Evolutionary conservation across 495 filamentous ascomycete genomes (phyloP).

Genomic region (Aspergillus campestris): DNA sequence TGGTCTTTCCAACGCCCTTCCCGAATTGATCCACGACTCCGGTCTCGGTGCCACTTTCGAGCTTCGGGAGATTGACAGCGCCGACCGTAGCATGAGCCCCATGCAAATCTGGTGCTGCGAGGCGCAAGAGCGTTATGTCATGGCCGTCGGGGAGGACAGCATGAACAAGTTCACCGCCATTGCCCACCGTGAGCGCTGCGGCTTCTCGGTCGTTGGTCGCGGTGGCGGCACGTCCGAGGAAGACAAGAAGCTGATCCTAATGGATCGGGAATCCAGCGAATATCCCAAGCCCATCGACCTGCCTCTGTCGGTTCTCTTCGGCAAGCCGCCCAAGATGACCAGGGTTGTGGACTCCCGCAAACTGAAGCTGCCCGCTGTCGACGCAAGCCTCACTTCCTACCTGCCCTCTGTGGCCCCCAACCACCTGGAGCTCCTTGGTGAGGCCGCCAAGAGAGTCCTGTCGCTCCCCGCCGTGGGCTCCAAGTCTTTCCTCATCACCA

Average conservation of each 20-base stretch:
- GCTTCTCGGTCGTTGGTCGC: constrained; percentile 85
- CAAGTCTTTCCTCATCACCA: constrained; percentile 95
- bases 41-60: constrained; percentile 84
- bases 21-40: constrained; percentile 86
- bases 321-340: constrained; percentile 79
- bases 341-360: constrained; percentile 68
- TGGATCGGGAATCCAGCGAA: constrained; percentile 71
- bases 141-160: constrained; percentile 68
- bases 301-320: constrained; percentile 86
- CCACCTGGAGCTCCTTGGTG: constrained; percentile 50
- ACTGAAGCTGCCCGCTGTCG: constrained; percentile 60
- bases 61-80: constrained; percentile 81
- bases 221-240: constrained; percentile 54
- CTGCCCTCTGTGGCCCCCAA: constrained; percentile 51
- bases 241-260: constrained; percentile 65
- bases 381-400: constrained; percentile 56
- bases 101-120: constrained; percentile 97
- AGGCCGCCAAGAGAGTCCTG: constrained; percentile 74
- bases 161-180: constrained; percentile 81
- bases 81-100: constrained; percentile 85
- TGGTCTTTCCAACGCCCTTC: constrained; percentile 86
- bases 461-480: constrained; percentile 83
- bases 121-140: constrained; percentile 90
- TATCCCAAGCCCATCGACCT: constrained; percentile 78
- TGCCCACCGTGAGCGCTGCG: constrained; percentile 79